These are phyloP conservation scores for Lolium multiflorum DNA, from an alignment of 176 grass and related monocot species.

Conservation along the genomic window DNA sequence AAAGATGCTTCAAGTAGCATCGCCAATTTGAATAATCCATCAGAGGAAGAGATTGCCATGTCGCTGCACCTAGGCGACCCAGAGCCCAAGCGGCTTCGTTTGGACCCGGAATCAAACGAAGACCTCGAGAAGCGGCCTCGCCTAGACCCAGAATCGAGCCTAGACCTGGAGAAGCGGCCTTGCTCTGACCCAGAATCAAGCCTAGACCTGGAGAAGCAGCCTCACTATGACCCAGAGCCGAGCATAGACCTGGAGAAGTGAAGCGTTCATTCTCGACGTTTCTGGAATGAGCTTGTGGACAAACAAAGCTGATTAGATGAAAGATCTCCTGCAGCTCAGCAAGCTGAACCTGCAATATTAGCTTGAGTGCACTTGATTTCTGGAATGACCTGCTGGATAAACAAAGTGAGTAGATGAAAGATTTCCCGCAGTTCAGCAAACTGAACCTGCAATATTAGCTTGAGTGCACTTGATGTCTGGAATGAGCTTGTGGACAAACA, in stretches of 20 bases:
- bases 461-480: conserved; percentile 37
- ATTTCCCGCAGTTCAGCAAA: conserved; percentile 29
- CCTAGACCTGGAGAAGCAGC: conserved; percentile 73
- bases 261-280: conserved; percentile 18
- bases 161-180: conserved; percentile 51
- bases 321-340: too few relatives aligned
- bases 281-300: background rate
- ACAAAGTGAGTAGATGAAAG: conserved; percentile 31
- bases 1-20: conserved; percentile 56
- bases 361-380: too few relatives aligned
- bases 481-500: too few relatives aligned
- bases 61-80: conserved; percentile 81
- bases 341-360: too few relatives aligned
- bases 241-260: conserved; percentile 39
- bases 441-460: conserved; percentile 33
- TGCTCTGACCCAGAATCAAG: conserved; percentile 41
- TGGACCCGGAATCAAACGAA: conserved; percentile 37
- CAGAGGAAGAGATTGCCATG: conserved; percentile 81
- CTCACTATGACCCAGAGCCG: conserved; percentile 38
- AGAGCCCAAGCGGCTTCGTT: conserved; percentile 68
- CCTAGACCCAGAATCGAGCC: background rate
- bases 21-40: conserved; percentile 64
- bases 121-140: conserved; percentile 52
- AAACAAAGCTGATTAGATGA: too few relatives aligned
- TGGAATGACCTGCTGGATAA: too few relatives aligned